Percentiles rank a stretch among this genome's conserved stretches.
Evolutionary conservation across 305 asterid species (phyloP).

Genomic region (Fraxinus latifolia): DNA sequence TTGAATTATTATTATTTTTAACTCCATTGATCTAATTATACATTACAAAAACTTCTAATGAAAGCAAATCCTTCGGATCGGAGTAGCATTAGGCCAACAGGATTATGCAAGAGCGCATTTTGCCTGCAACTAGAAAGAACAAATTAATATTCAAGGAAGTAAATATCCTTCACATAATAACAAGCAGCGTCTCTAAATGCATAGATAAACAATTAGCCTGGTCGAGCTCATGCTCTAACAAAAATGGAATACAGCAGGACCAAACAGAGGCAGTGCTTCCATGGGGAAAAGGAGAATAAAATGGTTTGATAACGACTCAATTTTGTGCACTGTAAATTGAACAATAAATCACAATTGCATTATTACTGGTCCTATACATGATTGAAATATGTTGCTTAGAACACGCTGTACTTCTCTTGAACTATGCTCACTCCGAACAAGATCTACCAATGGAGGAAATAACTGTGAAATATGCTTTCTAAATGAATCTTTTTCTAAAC

Average conservation of each 20-base stretch:
- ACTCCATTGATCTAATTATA: neutral
- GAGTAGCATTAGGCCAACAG: neutral
- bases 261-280: neutral
- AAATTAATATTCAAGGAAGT: neutral
- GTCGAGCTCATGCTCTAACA: neutral
- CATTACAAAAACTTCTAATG: neutral
- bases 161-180: neutral
- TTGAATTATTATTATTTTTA: neutral
- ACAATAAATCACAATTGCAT: conserved; percentile 35
- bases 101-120: neutral
- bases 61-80: neutral
- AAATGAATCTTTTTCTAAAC: conserved; percentile 52
- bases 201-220: neutral
- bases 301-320: neutral
- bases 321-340: conserved; percentile 17
- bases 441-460: conserved; percentile 76
- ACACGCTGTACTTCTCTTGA: conserved; percentile 76
- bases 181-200: neutral
- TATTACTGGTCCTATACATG: conserved; percentile 73
- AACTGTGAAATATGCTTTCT: conserved; percentile 52
- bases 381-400: conserved; percentile 64
- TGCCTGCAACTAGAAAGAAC: neutral
- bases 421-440: conserved; percentile 89
- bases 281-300: neutral
- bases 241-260: conserved; percentile 7